Percentiles rank a stretch among this genome's conserved stretches.
Conservation (phyloP, 176 grass and related monocot species). For the Saccharum spontaneum region DNA sequence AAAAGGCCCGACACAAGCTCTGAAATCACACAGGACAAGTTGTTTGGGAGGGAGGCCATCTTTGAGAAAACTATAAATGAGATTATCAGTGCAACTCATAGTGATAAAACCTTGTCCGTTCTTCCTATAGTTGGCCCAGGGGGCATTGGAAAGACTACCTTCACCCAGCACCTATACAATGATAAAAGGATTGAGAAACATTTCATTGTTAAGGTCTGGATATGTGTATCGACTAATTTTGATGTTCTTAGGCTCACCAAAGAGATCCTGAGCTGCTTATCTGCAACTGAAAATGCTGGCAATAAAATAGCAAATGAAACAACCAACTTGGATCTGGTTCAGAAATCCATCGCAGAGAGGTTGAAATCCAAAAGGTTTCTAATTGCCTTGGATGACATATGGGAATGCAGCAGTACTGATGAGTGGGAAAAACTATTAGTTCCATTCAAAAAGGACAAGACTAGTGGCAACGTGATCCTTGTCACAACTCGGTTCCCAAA, state of each 20-base stretch:
- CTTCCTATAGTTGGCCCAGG: slow-evolving; percentile 42
- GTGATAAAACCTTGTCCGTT: not conserved
- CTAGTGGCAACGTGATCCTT: slow-evolving; percentile 11
- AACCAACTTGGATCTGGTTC: not conserved
- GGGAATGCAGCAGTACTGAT: not conserved
- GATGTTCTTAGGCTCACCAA: slow-evolving; percentile 21
- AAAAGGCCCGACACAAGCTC: not conserved
- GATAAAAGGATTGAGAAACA: not conserved
- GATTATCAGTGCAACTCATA: not conserved
- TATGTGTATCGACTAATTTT: slow-evolving; percentile 44
- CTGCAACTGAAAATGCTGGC: not conserved
- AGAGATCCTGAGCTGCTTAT: slow-evolving; percentile 6
- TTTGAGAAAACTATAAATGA: not conserved
- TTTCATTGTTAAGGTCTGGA: slow-evolving; percentile 7
- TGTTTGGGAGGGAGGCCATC: not conserved
- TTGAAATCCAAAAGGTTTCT: slow-evolving; percentile 22
- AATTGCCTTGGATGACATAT: slow-evolving; percentile 31
- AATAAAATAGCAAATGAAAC: too few species aligned
- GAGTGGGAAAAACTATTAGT: not conserved
- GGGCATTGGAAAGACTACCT: slow-evolving; percentile 54
- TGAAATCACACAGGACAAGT: too few species aligned
- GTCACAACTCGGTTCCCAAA: slow-evolving; percentile 12
- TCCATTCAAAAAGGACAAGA: not conserved
- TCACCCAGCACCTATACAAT: slow-evolving; percentile 19
- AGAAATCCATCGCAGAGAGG: not conserved